Conservation (phyloP, 176 grass and related monocot species). For the Triticum timopheevii region DNA sequence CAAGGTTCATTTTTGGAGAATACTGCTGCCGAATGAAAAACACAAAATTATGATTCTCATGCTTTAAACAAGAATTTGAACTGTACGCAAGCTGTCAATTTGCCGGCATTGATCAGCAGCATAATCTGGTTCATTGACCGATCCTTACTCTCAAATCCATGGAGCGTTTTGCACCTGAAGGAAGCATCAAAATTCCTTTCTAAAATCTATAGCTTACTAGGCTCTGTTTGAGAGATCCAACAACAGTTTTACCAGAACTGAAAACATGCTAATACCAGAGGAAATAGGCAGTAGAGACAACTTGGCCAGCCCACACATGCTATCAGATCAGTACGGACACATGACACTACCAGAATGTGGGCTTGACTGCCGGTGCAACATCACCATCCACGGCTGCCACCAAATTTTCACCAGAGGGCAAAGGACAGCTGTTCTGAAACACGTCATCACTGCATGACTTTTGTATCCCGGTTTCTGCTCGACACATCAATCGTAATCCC, state of each 20-base stretch:
- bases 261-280: neutral
- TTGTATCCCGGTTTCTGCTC: too few relatives aligned
- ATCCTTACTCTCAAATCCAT: too few relatives aligned
- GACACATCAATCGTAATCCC: too few relatives aligned
- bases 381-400: neutral
- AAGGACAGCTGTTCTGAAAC: too few relatives aligned
- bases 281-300: neutral
- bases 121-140: too few relatives aligned
- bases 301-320: neutral
- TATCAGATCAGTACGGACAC: neutral
- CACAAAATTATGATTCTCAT: too few relatives aligned
- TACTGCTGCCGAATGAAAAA: too few relatives aligned
- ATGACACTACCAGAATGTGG: neutral
- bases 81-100: neutral
- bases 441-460: too few relatives aligned
- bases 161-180: neutral
- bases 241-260: neutral
- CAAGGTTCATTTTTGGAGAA: too few relatives aligned
- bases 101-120: too few relatives aligned
- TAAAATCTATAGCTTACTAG: neutral
- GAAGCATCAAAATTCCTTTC: neutral
- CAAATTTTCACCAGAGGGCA: neutral
- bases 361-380: neutral
- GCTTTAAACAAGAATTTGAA: neutral
- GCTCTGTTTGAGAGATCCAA: neutral